Evolutionary conservation across 2,329 filamentous ascomycete genomes (phyloP).

Genomic region (Alternaria triticina): DNA sequence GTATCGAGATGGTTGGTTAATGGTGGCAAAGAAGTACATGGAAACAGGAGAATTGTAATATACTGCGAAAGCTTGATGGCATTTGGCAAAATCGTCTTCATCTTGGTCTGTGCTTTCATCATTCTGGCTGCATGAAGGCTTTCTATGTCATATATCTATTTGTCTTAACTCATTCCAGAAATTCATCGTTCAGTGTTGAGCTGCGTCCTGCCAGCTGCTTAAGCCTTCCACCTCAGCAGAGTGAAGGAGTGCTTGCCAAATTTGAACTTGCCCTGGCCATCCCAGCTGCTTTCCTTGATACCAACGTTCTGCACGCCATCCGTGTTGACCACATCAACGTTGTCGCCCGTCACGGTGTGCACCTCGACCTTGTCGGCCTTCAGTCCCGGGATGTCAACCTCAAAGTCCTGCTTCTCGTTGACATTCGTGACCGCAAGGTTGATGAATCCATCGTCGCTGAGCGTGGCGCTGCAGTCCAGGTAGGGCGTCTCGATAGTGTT

Average conservation of each 20-base stretch:
- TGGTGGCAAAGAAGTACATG: constrained; percentile 18
- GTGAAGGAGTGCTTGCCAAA: constrained; percentile 76
- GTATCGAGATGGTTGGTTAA: constrained; percentile 17
- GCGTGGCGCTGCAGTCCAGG: constrained; percentile 69
- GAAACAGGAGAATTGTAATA: constrained; percentile 5
- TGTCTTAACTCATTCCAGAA: neutral
- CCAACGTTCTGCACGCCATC: constrained; percentile 67
- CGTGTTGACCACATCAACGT: constrained; percentile 67
- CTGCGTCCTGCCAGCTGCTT: neutral
- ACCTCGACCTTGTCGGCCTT: constrained; percentile 59
- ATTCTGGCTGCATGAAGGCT: neutral
- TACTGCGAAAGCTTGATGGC: neutral
- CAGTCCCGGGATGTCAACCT: constrained; percentile 65
- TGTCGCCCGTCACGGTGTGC: constrained; percentile 66
- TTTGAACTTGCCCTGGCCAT: constrained; percentile 65
- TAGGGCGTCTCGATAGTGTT: constrained; percentile 72
- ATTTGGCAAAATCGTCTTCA: neutral
- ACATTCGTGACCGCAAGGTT: constrained; percentile 78
- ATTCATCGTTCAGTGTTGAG: neutral
- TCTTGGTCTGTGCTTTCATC: neutral
- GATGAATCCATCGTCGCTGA: constrained; percentile 65
- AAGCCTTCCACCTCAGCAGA: constrained; percentile 63
- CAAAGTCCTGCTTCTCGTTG: constrained; percentile 63
- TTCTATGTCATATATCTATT: neutral
- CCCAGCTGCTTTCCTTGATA: constrained; percentile 67